Percentiles rank a stretch among this genome's conserved stretches.
Evolutionary conservation across 1,139 yeast genomes (phyloP).

Genomic region (Yamadazyma aaseri): DNA sequence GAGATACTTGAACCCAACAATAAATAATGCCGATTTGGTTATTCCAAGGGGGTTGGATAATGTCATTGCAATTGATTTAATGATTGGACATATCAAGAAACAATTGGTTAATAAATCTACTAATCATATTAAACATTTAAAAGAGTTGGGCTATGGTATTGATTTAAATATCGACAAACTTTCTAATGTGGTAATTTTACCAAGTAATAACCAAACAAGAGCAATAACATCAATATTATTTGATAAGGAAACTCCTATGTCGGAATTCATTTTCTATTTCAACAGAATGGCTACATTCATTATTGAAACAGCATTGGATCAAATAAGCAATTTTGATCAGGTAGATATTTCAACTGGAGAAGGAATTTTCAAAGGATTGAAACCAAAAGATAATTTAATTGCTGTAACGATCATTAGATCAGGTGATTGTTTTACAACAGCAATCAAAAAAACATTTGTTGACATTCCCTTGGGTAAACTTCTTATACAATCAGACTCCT

Average conservation of each 20-base stretch:
- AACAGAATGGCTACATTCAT: slow-evolving; percentile 74
- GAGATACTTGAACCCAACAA: slow-evolving; percentile 70
- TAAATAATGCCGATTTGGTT: slow-evolving; percentile 78
- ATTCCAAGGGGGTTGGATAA: slow-evolving; percentile 90
- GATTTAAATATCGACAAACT: slow-evolving; percentile 30
- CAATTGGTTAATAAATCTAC: slow-evolving; percentile 66
- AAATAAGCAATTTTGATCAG: slow-evolving; percentile 25
- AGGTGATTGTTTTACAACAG: slow-evolving; percentile 87
- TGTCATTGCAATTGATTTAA: slow-evolving; percentile 70
- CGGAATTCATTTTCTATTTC: slow-evolving; percentile 83
- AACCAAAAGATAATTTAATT: slow-evolving; percentile 48
- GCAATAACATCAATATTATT: slow-evolving; percentile 75
- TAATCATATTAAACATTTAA: slow-evolving; percentile 61
- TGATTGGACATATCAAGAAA: slow-evolving; percentile 75
- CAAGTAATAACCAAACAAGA: slow-evolving; percentile 62
- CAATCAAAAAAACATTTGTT: slow-evolving; percentile 73
- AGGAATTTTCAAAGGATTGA: slow-evolving; percentile 36
- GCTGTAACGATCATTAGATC: slow-evolving; percentile 84
- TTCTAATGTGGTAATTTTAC: slow-evolving; percentile 39
- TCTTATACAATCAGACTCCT: slow-evolving; percentile 81
- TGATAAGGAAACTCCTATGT: slow-evolving; percentile 53
- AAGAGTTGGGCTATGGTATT: slow-evolving; percentile 47
- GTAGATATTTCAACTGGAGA: slow-evolving; percentile 45
- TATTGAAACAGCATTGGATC: slow-evolving; percentile 65
- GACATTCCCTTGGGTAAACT: slow-evolving; percentile 79